Evolutionary conservation across 2,329 filamentous ascomycete species (phyloP), one percentile per base, ranked within the genome.

Genomic region (Myriosclerotinia curreyana): DNA sequence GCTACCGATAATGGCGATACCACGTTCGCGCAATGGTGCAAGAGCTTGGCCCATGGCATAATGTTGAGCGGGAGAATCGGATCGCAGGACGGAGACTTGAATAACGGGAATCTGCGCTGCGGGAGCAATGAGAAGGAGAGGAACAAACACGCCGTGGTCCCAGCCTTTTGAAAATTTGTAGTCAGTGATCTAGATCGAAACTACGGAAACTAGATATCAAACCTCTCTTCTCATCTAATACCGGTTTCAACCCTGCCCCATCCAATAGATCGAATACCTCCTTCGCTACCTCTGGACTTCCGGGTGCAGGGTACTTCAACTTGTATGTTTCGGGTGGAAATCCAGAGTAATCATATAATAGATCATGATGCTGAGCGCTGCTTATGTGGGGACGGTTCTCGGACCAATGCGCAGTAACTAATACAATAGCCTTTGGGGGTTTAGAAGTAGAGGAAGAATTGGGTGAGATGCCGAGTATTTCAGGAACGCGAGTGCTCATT

Each of bases 391-490:
- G 83, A 11, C 84, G 31, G 81, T 83, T 12, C 76, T 76, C 0
- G 79, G 81, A 86, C 89, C 90, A 92, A 75, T 93, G 89, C 0
- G 88, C 90, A 0, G 89, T 91, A 73, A 93, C 88, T 34, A 92
- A 86, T 0, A 92, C 85, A 20, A 92, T 82, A 2, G 88, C 90
- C 67, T 84, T 86, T 1, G 89, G 89, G 5, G 44, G 34, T 20
- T n/a, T 50, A 12, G 40, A 15, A n/a, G 6, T 60, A 14, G 80
- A 77, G 15, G 80, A 77, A 1, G 80, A 75, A 1, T 80, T 72
- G 0, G 82, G 83, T 48, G 79, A 78, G 2, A 87, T 78, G 67
- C 79, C 78, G 54, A 87, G 79, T 59, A 87, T 78, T 70, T 80
- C 75, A 58, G 85, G 84, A 8, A 86, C 80, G 12, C 79, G 78